Conservation (phyloP, 2,329 filamentous ascomycete species). For the Calonectria multiphialidica region DNA sequence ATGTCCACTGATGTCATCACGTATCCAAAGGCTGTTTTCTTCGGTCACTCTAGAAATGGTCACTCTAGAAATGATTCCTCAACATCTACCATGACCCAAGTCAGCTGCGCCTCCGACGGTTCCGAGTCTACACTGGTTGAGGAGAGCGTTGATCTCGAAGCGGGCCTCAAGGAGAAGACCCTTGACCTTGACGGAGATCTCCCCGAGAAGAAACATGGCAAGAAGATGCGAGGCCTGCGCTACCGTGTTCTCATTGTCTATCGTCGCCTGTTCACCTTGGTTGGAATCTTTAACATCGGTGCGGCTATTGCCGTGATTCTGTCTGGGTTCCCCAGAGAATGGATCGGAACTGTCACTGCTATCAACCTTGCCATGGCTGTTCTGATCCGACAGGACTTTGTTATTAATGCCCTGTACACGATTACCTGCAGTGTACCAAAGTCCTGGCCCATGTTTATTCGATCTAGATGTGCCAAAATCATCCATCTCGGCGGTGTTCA, state of each 20-base stretch:
- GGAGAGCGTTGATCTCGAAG: slow-evolving; percentile 45
- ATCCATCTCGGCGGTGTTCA: slow-evolving; percentile 66
- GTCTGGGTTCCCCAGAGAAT: slow-evolving; percentile 48
- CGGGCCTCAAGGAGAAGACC: slow-evolving; percentile 50
- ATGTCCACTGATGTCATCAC: neutral
- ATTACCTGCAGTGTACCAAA: slow-evolving; percentile 59
- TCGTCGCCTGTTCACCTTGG: slow-evolving; percentile 66
- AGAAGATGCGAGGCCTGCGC: slow-evolving; percentile 53
- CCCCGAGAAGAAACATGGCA: slow-evolving; percentile 56
- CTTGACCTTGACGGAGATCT: slow-evolving; percentile 48
- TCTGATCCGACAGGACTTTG: slow-evolving; percentile 64
- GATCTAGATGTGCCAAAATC: slow-evolving; percentile 60
- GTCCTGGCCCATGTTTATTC: slow-evolving; percentile 60
- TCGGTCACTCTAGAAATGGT: slow-evolving; percentile 35
- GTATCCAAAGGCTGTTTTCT: slow-evolving; percentile 24
- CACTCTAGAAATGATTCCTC: slow-evolving; percentile 45
- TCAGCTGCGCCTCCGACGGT: slow-evolving; percentile 29
- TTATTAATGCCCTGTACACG: slow-evolving; percentile 64
- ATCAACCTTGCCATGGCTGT: slow-evolving; percentile 63
- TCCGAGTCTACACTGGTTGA: slow-evolving; percentile 29
- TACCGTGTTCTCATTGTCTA: slow-evolving; percentile 65
- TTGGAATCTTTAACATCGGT: slow-evolving; percentile 64
- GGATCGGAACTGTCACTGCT: slow-evolving; percentile 56
- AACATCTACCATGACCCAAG: slow-evolving; percentile 42
- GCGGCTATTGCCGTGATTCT: slow-evolving; percentile 59